Evolutionary conservation across 148 eudicot genomes (phyloP), one percentile per base, ranked within the genome.

Genomic region (Chenopodium quinoa): DNA sequence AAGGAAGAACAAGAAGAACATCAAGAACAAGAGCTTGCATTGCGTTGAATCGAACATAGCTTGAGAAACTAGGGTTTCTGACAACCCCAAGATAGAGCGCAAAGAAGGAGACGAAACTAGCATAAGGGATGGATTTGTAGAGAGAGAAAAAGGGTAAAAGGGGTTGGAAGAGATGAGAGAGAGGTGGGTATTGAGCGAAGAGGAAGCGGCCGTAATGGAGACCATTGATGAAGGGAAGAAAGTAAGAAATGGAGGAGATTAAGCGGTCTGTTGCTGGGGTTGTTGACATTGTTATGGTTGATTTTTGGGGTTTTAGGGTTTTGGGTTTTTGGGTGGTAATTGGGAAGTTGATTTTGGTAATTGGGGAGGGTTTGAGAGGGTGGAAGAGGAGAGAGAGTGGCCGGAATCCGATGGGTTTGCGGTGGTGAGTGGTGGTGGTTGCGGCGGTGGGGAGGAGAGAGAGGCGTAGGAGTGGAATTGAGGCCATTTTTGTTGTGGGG

Each of bases 1-100:
- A 44, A 0, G 99, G 99, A 47, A 96, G 67, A 3, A 90, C 94
- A 10, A 96, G 90, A 4, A 92, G 74, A 2, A 96, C 93, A 48
- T 93, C 97, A 3, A 96, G 88, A 11, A 96, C 93, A 13, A 95
- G 85, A 0, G 97, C 99, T 81, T 93, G 99, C 93, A 96, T 91
- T 0, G 94, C 89, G 23, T 93, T 93, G 69, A 93, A 95, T 80
- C 98, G 75, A 2, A 86, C 93, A 72, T 91, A 96, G 2, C 83
- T 87, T 77, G 91, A 85, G 47, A 96, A 64, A 10, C 62, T 81
- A 0, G 87, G 83, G 90, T 96, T 96, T 1, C 93, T 67, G 12
- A 91, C 99, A 10, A 95, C 86, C 8, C 90, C 97, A 3, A 95
- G 77, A 68, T 92, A 95, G 46, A 95, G 85, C 0, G 78, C 91